Evolutionary conservation across 169 alveolate species (phyloP), one percentile per base, ranked within the genome.

Genomic region (Plasmodium sp.): DNA sequence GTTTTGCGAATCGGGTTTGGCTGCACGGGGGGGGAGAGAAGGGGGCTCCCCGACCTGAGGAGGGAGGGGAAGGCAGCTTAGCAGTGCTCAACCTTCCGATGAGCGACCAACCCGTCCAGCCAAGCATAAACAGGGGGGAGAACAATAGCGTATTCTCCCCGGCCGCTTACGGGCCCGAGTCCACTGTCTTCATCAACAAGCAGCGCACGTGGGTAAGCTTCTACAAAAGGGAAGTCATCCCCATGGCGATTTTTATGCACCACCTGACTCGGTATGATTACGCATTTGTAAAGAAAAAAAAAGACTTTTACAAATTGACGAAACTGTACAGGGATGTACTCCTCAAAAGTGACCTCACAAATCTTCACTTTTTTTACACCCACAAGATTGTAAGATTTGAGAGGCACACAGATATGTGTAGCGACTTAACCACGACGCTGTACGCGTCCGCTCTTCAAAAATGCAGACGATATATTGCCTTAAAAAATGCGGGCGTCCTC

Each of bases 311-410:
- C 39, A 54, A 12, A 10, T 88, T 88, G 51, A 41, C 54, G 36
- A 81, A 88, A 56, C 33, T 88, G 51, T 88, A 88, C 48, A 56
- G 43, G 31, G 88, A 88, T 34, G 10, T 88, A 56, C 22, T 88
- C 67, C 80, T 84, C 73, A 18, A 33, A 33, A 88, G 79, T 9
- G 72, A 88, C 45, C 43, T 88, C 14, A 54, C 31, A 16, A 36
- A 80, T 56, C 71, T 88, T 31, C 94, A 88, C 36, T 88, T 79
- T 88, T 88, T 88, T 79, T 88, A 88, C 73, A 79, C 75, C 9
- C 81, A n/a, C 48, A 77, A 22, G 33, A 88, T 88, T n/a, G 18
- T 88, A 18, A 45, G 48, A n/a, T 43, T 88, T 41, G 48, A 41
- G 73, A 48, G 86, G 41, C 18, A 80, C n/a, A 27, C 67, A 79